Evolutionary conservation across 495 filamentous ascomycete genomes (phyloP).

Genomic region (Bombardia bombarda): DNA sequence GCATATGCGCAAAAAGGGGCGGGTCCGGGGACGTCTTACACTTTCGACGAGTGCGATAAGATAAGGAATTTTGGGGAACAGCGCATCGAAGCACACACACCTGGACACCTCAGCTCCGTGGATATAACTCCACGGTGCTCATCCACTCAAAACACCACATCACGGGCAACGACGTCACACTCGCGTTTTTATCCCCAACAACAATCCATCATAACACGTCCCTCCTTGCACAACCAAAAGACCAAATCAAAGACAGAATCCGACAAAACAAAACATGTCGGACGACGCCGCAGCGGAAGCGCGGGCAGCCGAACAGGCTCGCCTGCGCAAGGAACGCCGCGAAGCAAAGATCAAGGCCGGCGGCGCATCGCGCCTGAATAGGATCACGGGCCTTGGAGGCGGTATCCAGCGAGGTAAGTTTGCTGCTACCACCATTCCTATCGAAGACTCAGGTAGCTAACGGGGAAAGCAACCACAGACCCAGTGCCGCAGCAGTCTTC

Average conservation of each 20-base stretch:
- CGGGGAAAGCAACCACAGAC: neutral
- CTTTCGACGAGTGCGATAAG: no score
- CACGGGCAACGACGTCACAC: neutral
- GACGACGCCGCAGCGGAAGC: constrained; percentile 44
- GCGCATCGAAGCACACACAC: neutral
- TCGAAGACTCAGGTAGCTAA: neutral
- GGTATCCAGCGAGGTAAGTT: constrained; percentile 44
- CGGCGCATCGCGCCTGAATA: constrained; percentile 69
- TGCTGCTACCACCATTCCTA: constrained; percentile 1
- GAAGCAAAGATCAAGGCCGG: constrained; percentile 85
- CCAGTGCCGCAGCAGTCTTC: neutral
- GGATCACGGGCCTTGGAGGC: constrained; percentile 73
- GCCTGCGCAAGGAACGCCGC: constrained; percentile 79
- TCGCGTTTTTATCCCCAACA: neutral
- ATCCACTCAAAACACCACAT: neutral
- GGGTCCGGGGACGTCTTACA: no score
- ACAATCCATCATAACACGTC: neutral
- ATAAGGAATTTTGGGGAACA: neutral
- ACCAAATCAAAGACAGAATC: neutral
- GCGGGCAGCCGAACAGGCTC: constrained; percentile 66
- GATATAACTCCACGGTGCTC: no score
- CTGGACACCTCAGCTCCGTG: neutral
- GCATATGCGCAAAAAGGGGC: no score
- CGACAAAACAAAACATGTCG: neutral
- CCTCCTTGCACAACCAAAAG: neutral